Percentiles rank a stretch among this genome's conserved stretches.
These are phyloP conservation scores for Helianthus tuberosus DNA, from an alignment of 129 eudicot genomes.

Conservation along the genomic window DNA sequence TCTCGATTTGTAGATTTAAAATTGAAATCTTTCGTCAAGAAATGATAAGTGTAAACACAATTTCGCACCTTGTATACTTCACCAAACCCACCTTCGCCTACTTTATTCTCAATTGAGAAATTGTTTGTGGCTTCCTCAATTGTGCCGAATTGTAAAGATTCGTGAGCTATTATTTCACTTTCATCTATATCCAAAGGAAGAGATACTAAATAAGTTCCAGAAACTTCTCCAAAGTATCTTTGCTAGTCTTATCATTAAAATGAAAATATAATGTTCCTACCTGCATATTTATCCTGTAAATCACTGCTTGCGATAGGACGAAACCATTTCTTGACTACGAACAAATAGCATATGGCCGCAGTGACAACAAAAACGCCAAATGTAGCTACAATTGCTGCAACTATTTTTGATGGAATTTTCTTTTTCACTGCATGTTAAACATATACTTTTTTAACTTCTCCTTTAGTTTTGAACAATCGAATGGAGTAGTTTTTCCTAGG, in stretches of 20 bases:
- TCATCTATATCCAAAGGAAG: conserved; percentile 8
- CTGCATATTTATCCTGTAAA: conserved; percentile 10
- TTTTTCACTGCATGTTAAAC: conserved; percentile 18
- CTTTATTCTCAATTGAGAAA: conserved; percentile 33
- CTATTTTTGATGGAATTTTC: background rate
- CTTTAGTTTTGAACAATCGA: background rate
- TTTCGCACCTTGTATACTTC: conserved; percentile 33
- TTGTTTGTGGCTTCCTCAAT: conserved; percentile 36
- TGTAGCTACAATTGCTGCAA: conserved; percentile 18
- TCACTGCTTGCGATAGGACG: background rate
- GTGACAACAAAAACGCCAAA: conserved; percentile 1
- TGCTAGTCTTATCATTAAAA: background rate
- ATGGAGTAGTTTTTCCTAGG: too few species aligned
- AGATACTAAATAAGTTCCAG: background rate
- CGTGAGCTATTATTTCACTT: conserved; percentile 15
- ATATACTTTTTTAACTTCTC: background rate
- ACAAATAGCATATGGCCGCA: background rate
- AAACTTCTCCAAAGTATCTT: background rate
- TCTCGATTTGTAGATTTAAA: too few species aligned
- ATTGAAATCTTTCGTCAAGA: too few species aligned
- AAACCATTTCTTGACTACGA: background rate
- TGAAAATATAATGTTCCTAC: conserved; percentile 3
- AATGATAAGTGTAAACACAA: background rate
- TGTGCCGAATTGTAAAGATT: conserved; percentile 33
- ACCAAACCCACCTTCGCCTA: conserved; percentile 56